phyloP scores from a whole-genome alignment of 495 filamentous ascomycete species.

The Pseudevernia furfuracea region DNA sequence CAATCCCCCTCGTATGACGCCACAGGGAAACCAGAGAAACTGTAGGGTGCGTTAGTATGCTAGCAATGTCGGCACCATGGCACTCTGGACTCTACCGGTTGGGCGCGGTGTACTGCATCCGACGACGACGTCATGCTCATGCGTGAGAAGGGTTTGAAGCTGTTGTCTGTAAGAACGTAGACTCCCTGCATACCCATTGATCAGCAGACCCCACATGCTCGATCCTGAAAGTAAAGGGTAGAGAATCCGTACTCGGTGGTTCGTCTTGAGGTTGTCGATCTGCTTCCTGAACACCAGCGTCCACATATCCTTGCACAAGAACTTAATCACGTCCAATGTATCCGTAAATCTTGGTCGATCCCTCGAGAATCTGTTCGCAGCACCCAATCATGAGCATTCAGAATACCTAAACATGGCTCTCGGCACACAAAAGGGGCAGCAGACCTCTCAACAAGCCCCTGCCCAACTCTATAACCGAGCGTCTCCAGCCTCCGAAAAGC shows the following conservation, averaged over 20 bases:
- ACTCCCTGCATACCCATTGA: constrained; percentile 54
- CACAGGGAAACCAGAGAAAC: constrained; percentile 86
- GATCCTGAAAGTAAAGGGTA: neutral
- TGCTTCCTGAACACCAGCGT: constrained; percentile 89
- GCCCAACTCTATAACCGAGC: constrained; percentile 84
- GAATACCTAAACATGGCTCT: neutral
- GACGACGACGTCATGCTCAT: constrained; percentile 75
- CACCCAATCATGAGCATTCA: constrained; percentile 1
- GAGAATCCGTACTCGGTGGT: constrained; percentile 62
- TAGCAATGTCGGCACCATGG: neutral
- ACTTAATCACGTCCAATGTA: constrained; percentile 89
- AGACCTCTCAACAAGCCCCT: constrained; percentile 89
- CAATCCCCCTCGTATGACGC: constrained; percentile 79
- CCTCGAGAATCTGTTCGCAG: constrained; percentile 62
- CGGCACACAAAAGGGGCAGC: neutral
- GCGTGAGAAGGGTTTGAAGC: constrained; percentile 76
- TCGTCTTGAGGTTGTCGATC: constrained; percentile 96
- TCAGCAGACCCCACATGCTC: neutral
- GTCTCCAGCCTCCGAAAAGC: constrained; percentile 78
- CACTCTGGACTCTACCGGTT: constrained; percentile 52
- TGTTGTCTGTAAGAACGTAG: constrained; percentile 91
- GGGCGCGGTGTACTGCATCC: constrained; percentile 62
- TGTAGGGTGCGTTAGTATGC: constrained; percentile 5
- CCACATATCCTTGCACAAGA: constrained; percentile 97
- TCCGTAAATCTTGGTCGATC: constrained; percentile 81